Base-by-base conservation (phyloP, 768 basidiomycete species). In the Kwoniella dejecticola region DNA sequence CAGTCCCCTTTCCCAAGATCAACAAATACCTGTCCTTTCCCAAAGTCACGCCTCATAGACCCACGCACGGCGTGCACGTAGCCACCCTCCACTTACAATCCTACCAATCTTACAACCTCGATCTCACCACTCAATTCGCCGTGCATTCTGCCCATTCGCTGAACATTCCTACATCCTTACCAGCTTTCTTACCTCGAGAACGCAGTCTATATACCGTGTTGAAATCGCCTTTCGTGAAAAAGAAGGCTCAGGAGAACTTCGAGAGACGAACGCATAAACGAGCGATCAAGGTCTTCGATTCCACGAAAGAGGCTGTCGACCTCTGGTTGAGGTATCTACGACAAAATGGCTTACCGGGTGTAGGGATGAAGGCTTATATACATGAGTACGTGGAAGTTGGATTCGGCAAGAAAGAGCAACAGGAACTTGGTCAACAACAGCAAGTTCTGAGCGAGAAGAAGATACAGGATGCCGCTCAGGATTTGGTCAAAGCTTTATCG, bases 171-270 rank as follows among this genome's bases (percentile, higher is more conserved):
- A 73, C 74, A 4, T 63, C 71, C 15, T 66, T 70, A 11, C 67
- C 75, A n/a, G 63, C 69, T 8, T 54, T 46, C 19, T 59, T 75
- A 11, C 70, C 70, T 11, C 64, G 50, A 2, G 82, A 87, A 66
- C 88, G 89, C 45, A 82, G 84, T 4, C 81, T 96, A 10, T 91
- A 90, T 87, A 96, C 95, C 0, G 93, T 96, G 17, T 83, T 84
- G 8, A 85, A 88, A 33, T 84, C 86, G 3, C 94, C 95, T 10
- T 98, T 98, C 75, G 87, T 85, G 4, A 88, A 94, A 78, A 98
- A 98, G 75, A 96, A 95, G 80, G 82, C 84, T 17, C 93, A 97
- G 79, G 93, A 98, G 82, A 98, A 97, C 80, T 98, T 95, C 77
- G 88, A 92, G 77, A 82, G 90, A 26, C 84, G 82, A 70, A 87